A percentile compares a stretch with the other conserved stretches of the same genome.
Conservation (phyloP, 257 asterid species). For the Capsicum chinense region DNA sequence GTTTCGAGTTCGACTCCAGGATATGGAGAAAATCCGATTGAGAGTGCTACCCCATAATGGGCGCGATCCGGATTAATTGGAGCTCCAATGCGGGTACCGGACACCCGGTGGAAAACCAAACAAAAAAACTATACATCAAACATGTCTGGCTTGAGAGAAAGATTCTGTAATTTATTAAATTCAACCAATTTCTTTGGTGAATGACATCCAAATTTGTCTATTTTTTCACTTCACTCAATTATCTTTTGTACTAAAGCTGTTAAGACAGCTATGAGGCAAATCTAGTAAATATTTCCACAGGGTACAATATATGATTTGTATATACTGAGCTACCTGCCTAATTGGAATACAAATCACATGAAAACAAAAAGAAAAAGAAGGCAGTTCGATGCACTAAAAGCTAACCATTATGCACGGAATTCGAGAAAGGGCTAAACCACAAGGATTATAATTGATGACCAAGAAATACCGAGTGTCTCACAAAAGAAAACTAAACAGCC, state of each 20-base stretch:
- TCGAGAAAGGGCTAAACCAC: too few relatives aligned
- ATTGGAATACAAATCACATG: background rate
- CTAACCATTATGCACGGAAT: too few relatives aligned
- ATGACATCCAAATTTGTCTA: conserved; percentile 23
- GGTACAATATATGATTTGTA: background rate
- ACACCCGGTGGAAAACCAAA: too few relatives aligned
- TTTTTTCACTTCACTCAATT: background rate
- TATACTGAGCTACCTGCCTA: background rate
- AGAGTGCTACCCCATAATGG: too few relatives aligned
- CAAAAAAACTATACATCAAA: background rate
- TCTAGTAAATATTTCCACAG: background rate
- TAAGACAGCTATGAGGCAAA: background rate
- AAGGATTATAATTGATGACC: background rate
- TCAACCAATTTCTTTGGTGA: background rate
- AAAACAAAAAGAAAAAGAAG: background rate
- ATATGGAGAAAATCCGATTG: too few relatives aligned
- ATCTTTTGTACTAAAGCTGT: background rate
- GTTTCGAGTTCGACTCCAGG: too few relatives aligned
- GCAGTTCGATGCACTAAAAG: too few relatives aligned
- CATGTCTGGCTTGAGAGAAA: background rate
- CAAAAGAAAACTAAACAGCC: background rate
- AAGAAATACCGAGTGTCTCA: background rate
- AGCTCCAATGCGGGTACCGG: too few relatives aligned
- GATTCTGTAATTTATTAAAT: background rate
- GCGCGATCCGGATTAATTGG: too few relatives aligned